Evolutionary conservation across 176 grass and related monocot species (phyloP), one percentile per base, ranked within the genome.

Genomic region (Bromus sterilis): DNA sequence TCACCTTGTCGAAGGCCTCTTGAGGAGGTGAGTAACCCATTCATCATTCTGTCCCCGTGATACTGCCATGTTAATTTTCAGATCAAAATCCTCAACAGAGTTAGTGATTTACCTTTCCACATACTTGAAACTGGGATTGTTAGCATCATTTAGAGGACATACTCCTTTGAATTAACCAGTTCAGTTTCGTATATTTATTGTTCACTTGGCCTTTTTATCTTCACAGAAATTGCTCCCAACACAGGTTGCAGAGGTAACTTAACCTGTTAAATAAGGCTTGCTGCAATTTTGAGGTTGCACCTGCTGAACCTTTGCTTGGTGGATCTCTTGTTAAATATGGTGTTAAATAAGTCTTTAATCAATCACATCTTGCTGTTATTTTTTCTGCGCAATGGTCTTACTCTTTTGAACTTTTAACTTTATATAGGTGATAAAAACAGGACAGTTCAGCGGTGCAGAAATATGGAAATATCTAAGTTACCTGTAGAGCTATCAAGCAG

Each of bases 321-420:
- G 32, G 32, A 66, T 35, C 29, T 63, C 59, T 32, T 61, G 58
- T 63, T 56, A 63, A 7, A 31, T 25, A n/a, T n/a, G 25, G 1
- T 72, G 68, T 46, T 70, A 20, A 29, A 73, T 73, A 73, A 29
- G 70, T 49, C 70, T 32, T 49, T 73, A 16, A 10, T 73, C 70
- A 31, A 49, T 73, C 42, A 73, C 70, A 73, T 76, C 15, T 84
- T 84, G 35, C 8, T 64, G 39, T 57, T 75, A 56, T 11, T 16
- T 13, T 15, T 51, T 51, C 49, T 21, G 49, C 11, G 8, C 31
- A 46, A 25, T 80, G 9, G 36, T 46, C 14, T 77, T 78, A 51
- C 84, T 83, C 59, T 93, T 37, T 57, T 73, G 16, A 36, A 57
- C 21, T 51, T 63, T 78, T 14, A 75, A 37, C 28, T 69, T 79